Evolutionary conservation across 2,329 filamentous ascomycete species (phyloP).

Genomic region (Colletotrichum phormii): DNA sequence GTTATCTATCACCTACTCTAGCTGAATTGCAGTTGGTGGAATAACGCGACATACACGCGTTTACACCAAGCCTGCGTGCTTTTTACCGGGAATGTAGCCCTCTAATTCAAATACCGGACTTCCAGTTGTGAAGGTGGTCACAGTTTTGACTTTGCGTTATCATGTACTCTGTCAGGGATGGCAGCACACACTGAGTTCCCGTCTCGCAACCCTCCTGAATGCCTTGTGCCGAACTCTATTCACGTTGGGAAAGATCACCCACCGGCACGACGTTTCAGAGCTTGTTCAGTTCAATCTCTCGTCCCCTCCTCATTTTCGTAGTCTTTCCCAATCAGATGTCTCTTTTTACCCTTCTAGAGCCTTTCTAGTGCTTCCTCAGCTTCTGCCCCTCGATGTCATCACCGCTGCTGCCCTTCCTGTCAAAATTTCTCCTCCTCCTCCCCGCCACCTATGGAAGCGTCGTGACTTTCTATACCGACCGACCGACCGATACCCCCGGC

Average conservation of each 20-base stretch:
- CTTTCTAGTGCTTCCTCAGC: background rate
- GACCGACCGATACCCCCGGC: background rate
- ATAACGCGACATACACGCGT: background rate
- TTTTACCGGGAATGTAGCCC: background rate
- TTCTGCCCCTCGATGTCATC: background rate
- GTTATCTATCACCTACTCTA: background rate
- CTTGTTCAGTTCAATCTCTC: background rate
- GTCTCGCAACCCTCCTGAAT: background rate
- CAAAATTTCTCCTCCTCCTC: background rate
- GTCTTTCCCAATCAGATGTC: background rate
- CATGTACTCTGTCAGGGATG: background rate
- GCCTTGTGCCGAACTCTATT: background rate
- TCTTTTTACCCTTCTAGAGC: background rate
- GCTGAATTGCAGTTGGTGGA: background rate
- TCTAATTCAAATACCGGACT: background rate
- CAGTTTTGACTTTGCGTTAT: background rate
- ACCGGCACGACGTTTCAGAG: background rate
- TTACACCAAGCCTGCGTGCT: background rate
- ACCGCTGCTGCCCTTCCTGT: background rate
- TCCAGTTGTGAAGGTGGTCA: rapidly evolving
- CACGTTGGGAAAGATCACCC: background rate
- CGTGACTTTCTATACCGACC: background rate
- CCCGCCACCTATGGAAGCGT: background rate
- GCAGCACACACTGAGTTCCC: background rate
- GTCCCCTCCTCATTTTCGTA: too few relatives aligned